These are phyloP conservation scores for Salicornia ramosissima DNA, from an alignment of 148 eudicot genomes.

Conservation along the genomic window DNA sequence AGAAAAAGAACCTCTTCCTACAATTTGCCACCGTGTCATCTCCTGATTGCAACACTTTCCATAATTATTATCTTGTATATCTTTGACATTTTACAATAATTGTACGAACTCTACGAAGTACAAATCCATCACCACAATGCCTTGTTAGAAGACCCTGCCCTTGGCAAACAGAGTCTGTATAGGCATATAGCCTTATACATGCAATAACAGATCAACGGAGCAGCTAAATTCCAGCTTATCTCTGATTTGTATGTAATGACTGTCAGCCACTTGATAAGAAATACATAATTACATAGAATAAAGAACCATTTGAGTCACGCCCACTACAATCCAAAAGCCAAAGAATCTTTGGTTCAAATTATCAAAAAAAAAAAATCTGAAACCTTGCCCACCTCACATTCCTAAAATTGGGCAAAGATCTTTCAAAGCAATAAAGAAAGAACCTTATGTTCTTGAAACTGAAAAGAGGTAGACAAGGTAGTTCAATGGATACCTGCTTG, in stretches of 20 bases:
- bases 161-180: neutral
- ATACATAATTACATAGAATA: neutral
- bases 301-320: neutral
- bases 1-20: neutral
- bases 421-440: neutral
- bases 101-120: too few species aligned
- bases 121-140: neutral
- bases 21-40: neutral
- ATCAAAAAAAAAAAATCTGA: neutral
- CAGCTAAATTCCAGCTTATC: neutral
- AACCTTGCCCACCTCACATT: neutral
- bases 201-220: neutral
- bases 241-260: neutral
- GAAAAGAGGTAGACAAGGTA: neutral
- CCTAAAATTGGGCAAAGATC: neutral
- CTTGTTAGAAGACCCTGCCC: neutral
- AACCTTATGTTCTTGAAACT: neutral
- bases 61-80: neutral
- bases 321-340: neutral
- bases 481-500: constrained; percentile 56
- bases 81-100: too few species aligned
- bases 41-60: neutral
- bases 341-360: neutral
- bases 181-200: neutral
- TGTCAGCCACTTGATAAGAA: neutral